Conservation (phyloP, 106 monocot species). For the Cymbidium sinense region DNA sequence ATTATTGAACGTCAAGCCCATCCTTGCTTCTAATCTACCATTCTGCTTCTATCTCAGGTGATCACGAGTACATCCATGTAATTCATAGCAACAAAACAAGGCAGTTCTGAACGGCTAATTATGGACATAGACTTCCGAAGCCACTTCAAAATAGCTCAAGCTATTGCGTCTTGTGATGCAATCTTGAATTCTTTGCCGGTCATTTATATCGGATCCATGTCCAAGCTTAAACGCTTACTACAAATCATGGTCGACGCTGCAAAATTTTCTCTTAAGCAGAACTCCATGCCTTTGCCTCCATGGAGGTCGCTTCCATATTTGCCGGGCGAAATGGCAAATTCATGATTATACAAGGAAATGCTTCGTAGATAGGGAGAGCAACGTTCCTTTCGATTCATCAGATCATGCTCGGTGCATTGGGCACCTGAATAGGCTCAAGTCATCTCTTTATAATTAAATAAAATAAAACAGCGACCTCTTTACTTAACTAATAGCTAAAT, state of each 20-base stretch:
- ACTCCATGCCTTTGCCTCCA: constrained; percentile 94
- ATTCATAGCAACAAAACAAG: constrained; percentile 13
- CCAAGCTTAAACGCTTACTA: constrained; percentile 57
- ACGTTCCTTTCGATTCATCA: not conserved
- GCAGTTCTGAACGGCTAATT: constrained; percentile 45
- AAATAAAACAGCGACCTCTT: too few species aligned
- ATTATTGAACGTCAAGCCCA: too few species aligned
- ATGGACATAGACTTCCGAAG: constrained; percentile 81
- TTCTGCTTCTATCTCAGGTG: constrained; percentile 34
- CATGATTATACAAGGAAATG: constrained; percentile 32
- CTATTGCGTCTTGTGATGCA: constrained; percentile 62
- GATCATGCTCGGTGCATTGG: constrained; percentile 32
- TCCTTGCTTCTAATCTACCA: too few species aligned
- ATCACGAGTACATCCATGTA: constrained; percentile 92
- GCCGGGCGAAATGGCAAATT: constrained; percentile 82
- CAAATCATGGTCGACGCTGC: constrained; percentile 92
- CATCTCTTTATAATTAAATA: too few species aligned
- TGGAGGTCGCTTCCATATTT: constrained; percentile 89
- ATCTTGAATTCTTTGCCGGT: constrained; percentile 66
- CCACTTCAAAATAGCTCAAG: constrained; percentile 95
- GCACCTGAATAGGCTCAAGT: constrained; percentile 62
- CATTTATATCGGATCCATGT: constrained; percentile 56
- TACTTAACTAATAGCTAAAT: too few species aligned
- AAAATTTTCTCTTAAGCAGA: constrained; percentile 73
- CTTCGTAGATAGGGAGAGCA: not conserved